These are phyloP conservation scores for Carnegiea gigantea DNA, from an alignment of 179 eudicot species.

Conservation along the genomic window DNA sequence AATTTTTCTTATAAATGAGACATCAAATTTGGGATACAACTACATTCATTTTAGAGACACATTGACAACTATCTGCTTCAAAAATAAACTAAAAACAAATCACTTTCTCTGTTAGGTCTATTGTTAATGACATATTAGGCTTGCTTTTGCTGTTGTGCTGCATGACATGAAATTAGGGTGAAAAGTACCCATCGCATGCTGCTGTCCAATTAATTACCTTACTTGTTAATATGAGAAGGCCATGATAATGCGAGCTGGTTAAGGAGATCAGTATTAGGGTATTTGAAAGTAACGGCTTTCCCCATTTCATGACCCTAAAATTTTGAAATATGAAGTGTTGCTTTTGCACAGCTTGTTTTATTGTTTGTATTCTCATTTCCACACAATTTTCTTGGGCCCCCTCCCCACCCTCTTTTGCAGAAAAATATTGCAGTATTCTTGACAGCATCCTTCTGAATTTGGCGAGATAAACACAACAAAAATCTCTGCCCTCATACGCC, in stretches of 20 bases:
- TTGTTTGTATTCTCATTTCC: slow-evolving; percentile 43
- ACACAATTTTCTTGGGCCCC: slow-evolving; percentile 37
- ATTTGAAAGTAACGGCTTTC: slow-evolving; percentile 8
- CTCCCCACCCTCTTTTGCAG: slow-evolving; percentile 35
- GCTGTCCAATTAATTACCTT: neutral
- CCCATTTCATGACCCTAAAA: slow-evolving; percentile 14
- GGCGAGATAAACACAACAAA: slow-evolving; percentile 35
- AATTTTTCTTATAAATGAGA: neutral
- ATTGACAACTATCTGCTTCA: neutral
- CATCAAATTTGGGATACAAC: neutral
- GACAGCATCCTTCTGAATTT: slow-evolving; percentile 34
- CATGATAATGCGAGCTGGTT: neutral
- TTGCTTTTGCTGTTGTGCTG: neutral
- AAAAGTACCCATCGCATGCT: slow-evolving; percentile 1
- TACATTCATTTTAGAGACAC: neutral
- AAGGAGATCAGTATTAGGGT: neutral
- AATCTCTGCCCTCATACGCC: slow-evolving; percentile 1
- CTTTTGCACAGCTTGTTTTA: slow-evolving; percentile 36
- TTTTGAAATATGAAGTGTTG: slow-evolving; percentile 28
- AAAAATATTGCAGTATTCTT: slow-evolving; percentile 42
- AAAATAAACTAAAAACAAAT: neutral
- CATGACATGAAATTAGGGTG: slow-evolving; percentile 10
- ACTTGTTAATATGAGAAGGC: neutral
- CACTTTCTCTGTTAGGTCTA: neutral
- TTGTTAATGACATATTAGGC: slow-evolving; percentile 2